Conservation (phyloP, 2,329 filamentous ascomycete species). For the Clarireedia homoeocarpa region DNA sequence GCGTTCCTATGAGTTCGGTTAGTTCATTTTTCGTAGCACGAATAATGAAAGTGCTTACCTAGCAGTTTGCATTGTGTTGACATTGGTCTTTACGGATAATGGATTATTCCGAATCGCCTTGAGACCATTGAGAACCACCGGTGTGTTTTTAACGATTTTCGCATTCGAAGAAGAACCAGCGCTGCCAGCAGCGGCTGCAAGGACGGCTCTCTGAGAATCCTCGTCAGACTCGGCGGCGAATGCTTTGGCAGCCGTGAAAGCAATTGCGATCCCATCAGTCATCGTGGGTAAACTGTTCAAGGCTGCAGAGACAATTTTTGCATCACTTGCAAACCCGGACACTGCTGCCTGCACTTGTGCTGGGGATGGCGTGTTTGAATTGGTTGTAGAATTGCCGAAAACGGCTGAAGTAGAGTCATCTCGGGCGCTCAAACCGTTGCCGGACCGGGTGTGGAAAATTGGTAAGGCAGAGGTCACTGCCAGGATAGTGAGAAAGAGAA, state of each 20-base stretch:
- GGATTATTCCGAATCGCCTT: conserved; percentile 15
- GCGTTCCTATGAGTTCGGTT: conserved; percentile 16
- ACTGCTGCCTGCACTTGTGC: conserved; percentile 15
- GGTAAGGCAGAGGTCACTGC: conserved; percentile 3
- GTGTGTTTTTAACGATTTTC: conserved; percentile 24
- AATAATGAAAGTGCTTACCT: background rate
- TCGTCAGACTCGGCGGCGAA: conserved; percentile 23
- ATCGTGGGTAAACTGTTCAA: conserved; percentile 16
- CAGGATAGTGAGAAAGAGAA: background rate
- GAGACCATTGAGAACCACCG: conserved; percentile 18
- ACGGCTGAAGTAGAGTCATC: background rate
- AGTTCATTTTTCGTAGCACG: background rate
- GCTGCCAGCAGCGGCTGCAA: conserved; percentile 17
- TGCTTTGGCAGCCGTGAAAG: conserved; percentile 16
- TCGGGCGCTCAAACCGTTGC: background rate
- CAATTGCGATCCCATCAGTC: conserved; percentile 13
- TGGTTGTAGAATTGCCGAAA: background rate
- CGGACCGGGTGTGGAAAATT: background rate
- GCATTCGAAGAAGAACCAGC: conserved; percentile 16
- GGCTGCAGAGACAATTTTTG: conserved; percentile 21
- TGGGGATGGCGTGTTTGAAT: background rate
- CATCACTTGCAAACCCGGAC: conserved; percentile 20
- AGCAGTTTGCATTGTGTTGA: conserved; percentile 9
- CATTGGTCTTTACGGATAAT: background rate
- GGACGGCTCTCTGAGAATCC: conserved; percentile 19